These are phyloP conservation scores for Curvularia verruculosa DNA, from an alignment of 2,329 filamentous ascomycete species.

Conservation along the genomic window DNA sequence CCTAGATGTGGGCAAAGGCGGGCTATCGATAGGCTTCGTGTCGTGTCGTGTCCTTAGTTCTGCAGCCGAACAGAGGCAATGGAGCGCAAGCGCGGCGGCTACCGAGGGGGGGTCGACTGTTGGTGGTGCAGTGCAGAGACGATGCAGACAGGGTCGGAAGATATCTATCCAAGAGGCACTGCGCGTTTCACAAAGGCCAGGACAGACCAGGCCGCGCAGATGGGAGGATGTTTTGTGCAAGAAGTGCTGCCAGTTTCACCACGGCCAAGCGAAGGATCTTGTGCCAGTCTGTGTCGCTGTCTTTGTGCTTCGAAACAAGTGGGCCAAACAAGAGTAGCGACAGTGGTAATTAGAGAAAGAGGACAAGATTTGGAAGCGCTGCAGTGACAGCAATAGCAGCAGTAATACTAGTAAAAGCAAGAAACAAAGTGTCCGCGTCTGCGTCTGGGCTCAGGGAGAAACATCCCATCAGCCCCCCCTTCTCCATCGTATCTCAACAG, in stretches of 20 bases:
- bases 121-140: neutral
- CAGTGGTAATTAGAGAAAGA: neutral
- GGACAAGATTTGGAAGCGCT: neutral
- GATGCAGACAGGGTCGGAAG: neutral
- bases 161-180: neutral
- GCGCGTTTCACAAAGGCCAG: neutral
- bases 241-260: neutral
- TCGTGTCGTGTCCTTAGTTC: neutral
- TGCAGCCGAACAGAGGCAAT: neutral
- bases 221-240: neutral
- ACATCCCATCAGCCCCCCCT: neutral
- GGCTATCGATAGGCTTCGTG: constrained; percentile 1
- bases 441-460: neutral
- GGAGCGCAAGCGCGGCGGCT: neutral
- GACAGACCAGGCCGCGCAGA: neutral
- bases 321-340: neutral
- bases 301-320: neutral
- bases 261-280: neutral
- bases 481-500: neutral
- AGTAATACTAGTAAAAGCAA: neutral
- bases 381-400: neutral
- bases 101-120: neutral
- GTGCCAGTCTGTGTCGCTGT: neutral
- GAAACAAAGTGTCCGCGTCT: neutral
- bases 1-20: neutral